phyloP scores from a whole-genome alignment of 2,329 filamentous ascomycete genomes.

The Tolypocladium ovalisporum region DNA sequence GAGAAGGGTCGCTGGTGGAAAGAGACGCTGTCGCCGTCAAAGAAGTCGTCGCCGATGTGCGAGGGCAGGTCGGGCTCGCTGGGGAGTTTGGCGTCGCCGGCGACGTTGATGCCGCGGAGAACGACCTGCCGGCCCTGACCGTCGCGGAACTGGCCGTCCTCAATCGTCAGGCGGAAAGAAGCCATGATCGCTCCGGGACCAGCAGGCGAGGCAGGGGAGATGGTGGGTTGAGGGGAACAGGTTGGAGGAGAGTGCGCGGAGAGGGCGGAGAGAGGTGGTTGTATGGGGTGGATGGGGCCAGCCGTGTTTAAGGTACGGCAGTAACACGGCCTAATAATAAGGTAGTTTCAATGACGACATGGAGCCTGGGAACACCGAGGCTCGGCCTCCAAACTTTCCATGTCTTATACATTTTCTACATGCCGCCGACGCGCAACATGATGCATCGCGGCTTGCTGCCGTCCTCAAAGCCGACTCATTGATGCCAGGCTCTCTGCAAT shows the following conservation, averaged over 20 bases:
- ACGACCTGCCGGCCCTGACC: slow-evolving; percentile 71
- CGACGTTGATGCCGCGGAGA: slow-evolving; percentile 87
- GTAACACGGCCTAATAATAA: background rate
- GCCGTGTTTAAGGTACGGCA: background rate
- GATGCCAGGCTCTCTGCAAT: background rate
- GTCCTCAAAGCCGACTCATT: background rate
- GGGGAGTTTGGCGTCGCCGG: slow-evolving; percentile 83
- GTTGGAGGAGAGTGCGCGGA: background rate
- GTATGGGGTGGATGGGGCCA: background rate
- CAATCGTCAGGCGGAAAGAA: slow-evolving; percentile 67
- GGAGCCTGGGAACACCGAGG: background rate
- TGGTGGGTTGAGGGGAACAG: background rate
- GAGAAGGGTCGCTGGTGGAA: slow-evolving; percentile 82
- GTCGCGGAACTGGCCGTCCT: slow-evolving; percentile 79
- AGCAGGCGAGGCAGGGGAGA: background rate
- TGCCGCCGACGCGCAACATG: background rate
- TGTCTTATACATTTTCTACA: background rate
- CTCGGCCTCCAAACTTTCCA: no score
- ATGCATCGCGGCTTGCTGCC: background rate
- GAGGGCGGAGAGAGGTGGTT: background rate
- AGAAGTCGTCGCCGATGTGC: slow-evolving; percentile 69
- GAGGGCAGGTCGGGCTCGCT: slow-evolving; percentile 73
- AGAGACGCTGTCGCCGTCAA: slow-evolving; percentile 82
- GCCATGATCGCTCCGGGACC: slow-evolving; percentile 44
- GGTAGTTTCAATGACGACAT: background rate